These are phyloP conservation scores for Gentiana dahurica DNA, from an alignment of 257 asterid genomes.

Conservation along the genomic window DNA sequence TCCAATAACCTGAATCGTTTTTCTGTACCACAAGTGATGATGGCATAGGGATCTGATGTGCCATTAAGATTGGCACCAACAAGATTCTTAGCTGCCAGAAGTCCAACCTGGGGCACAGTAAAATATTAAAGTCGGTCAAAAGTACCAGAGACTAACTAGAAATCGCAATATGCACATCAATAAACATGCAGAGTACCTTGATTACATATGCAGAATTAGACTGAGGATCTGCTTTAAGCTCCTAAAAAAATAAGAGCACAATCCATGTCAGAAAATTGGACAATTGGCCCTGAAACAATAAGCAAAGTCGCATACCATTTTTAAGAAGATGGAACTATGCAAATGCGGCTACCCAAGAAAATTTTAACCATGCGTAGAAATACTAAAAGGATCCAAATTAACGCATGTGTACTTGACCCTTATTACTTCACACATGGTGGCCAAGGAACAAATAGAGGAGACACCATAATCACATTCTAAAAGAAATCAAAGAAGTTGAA, in stretches of 20 bases:
- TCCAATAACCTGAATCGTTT: slow-evolving; percentile 76
- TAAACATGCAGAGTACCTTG: slow-evolving; percentile 39
- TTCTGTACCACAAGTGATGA: slow-evolving; percentile 70
- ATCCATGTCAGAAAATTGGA: slow-evolving; percentile 73
- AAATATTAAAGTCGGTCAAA: too few relatives aligned
- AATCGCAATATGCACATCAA: background rate
- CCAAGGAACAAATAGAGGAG: too few relatives aligned
- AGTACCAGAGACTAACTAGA: background rate
- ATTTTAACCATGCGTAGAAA: too few relatives aligned
- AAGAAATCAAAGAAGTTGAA: too few relatives aligned
- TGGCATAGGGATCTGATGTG: slow-evolving; percentile 91
- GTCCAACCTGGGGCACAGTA: slow-evolving; percentile 56
- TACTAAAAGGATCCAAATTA: too few relatives aligned
- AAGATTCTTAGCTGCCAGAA: slow-evolving; percentile 91
- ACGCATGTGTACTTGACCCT: too few relatives aligned
- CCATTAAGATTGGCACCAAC: slow-evolving; percentile 74
- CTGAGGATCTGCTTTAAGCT: slow-evolving; percentile 37
- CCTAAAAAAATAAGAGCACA: slow-evolving; percentile 74
- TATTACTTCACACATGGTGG: too few relatives aligned
- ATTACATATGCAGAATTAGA: slow-evolving; percentile 44
- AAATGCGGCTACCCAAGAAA: background rate
- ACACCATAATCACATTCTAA: too few relatives aligned
- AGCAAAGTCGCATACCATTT: slow-evolving; percentile 9
- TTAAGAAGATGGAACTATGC: background rate
- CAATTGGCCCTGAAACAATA: slow-evolving; percentile 34